Base-by-base conservation (phyloP, 2,329 filamentous ascomycete species). In the Penicillium brevicompactum region DNA sequence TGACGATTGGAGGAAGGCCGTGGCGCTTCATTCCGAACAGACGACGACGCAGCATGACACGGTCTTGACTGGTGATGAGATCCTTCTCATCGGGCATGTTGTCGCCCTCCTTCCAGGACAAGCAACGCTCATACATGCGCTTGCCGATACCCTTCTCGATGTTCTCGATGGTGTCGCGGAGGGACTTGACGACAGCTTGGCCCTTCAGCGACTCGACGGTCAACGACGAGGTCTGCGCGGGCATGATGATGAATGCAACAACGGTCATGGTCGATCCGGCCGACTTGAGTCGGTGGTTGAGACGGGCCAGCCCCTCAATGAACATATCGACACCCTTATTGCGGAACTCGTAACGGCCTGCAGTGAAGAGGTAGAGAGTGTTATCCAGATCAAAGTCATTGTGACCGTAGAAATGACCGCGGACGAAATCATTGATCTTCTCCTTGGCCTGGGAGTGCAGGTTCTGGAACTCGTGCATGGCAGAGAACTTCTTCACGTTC, bases 271-370 rank as follows among this genome's bases (percentile, higher is more conserved):
- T 95, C 65, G 91, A 96, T 46, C 91, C 91, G 7, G 87, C 77
- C 49, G 78, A 77, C 83, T 97, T 97, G 70, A 99, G 85, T 38
- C 89, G 86, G 79, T 97, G 92, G 77, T 99, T 99, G 67, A 99
- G 79, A 42, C 94, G 90, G 27, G 94, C 94, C 60, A 99, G 80
- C 3, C 92, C 94, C 77, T 99, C 94, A 65, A 99, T 96, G 76
- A 97, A 99, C 94, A 99, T 97, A 76, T 99, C 94, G 9, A 97
- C 93, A 70, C 94, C 94, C 78, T 99, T 99, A 72, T 99, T 99
- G 62, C 94, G 84, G 82, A 93, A 99, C 76, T 99, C 94, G 70
- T 99, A 99, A 60, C 94, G 89, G 57, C 94, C 94, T 6, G 94
- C 90, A 3, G 92, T 99, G 81, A 99, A 99, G 78, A 97, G 89